Percentiles rank a stretch among this genome's conserved stretches.
These are phyloP conservation scores for Cryptomeria japonica DNA, from an alignment of 75 land plant genomes.

Conservation along the genomic window DNA sequence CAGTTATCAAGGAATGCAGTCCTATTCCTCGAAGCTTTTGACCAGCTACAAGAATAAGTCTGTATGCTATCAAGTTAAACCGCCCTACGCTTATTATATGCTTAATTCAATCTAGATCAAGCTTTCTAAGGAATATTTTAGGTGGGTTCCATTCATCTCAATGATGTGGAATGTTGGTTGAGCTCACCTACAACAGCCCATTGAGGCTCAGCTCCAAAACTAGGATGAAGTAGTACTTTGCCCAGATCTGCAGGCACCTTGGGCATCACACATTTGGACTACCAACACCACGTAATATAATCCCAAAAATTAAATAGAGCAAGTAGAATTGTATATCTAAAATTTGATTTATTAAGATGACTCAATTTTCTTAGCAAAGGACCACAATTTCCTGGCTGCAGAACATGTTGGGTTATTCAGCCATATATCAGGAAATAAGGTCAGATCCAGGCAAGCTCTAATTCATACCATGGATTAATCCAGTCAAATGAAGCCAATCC, in stretches of 20 bases:
- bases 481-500: conserved; percentile 60
- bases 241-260: conserved; percentile 69
- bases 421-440: neutral
- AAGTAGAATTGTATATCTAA: neutral
- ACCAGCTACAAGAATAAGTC: neutral
- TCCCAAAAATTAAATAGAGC: neutral
- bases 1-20: neutral
- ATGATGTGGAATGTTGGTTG: neutral
- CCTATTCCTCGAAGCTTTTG: neutral
- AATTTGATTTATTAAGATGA: neutral
- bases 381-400: neutral
- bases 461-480: conserved; percentile 46
- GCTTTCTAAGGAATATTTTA: neutral
- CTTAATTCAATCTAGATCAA: neutral
- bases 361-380: neutral
- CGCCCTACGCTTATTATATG: neutral
- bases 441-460: neutral
- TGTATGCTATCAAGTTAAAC: neutral
- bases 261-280: conserved; percentile 6
- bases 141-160: neutral
- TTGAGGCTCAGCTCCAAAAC: conserved; percentile 83
- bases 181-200: conserved; percentile 87
- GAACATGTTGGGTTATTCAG: neutral
- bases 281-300: neutral
- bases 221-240: conserved; percentile 81